These are phyloP conservation scores for Rhytidiadelphus loreus DNA, from an alignment of 225 moss, liverwort and hornwort genomes.

Conservation along the genomic window DNA sequence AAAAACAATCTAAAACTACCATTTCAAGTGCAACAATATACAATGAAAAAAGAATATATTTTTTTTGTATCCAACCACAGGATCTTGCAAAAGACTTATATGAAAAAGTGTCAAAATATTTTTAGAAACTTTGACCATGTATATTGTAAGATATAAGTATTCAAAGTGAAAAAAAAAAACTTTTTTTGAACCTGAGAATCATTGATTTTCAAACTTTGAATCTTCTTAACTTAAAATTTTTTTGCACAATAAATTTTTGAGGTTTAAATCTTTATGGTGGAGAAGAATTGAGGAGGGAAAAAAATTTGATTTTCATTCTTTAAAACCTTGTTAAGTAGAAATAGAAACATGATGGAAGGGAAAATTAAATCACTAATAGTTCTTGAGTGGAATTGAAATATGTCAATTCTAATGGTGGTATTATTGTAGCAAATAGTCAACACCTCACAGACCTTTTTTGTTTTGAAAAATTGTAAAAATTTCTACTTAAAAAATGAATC, in stretches of 20 bases:
- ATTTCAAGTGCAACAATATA: neutral
- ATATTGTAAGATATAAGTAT: neutral
- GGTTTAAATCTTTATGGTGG: fast-evolving
- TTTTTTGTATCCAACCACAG: neutral
- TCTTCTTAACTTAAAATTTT: neutral
- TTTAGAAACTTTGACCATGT: neutral
- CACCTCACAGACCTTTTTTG: fast-evolving
- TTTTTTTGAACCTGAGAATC: neutral
- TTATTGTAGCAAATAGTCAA: too few relatives aligned
- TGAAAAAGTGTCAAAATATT: too few relatives aligned
- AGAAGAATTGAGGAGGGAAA: fast-evolving
- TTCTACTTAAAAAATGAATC: too few relatives aligned
- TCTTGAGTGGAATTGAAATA: neutral
- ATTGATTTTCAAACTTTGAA: fast-evolving
- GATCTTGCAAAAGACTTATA: neutral
- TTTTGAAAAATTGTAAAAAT: too few relatives aligned
- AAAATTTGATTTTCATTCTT: neutral
- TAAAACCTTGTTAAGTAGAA: neutral
- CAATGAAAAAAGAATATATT: neutral
- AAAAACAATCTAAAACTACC: neutral
- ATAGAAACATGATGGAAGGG: too few relatives aligned
- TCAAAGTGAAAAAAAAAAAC: neutral
- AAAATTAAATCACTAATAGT: neutral
- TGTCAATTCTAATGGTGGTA: neutral
- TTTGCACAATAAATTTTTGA: neutral